Conservation (phyloP, 2,329 filamentous ascomycete species). For the Malbranchea cinnamomea region DNA sequence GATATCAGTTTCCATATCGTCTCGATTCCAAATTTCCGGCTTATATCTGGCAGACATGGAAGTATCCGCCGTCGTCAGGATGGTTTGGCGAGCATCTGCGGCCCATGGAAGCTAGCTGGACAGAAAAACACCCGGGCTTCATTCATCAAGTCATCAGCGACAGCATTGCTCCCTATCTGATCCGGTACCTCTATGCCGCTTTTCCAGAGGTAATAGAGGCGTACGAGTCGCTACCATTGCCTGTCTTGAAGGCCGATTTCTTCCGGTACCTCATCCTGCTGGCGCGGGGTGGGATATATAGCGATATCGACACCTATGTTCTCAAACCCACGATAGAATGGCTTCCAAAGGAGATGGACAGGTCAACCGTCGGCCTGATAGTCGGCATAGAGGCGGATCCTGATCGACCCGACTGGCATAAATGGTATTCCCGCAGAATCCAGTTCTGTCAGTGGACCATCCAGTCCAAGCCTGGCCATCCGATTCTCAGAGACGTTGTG, state of each 20-base stretch:
- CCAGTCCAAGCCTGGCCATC: slow-evolving; percentile 86
- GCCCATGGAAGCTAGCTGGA: slow-evolving; percentile 79
- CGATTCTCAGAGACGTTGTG: slow-evolving; percentile 76
- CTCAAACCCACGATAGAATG: slow-evolving; percentile 73
- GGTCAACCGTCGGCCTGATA: slow-evolving; percentile 66
- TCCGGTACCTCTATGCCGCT: slow-evolving; percentile 74
- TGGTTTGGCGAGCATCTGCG: slow-evolving; percentile 63
- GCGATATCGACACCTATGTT: slow-evolving; percentile 81
- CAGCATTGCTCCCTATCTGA: slow-evolving; percentile 61
- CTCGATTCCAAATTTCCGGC: slow-evolving; percentile 78
- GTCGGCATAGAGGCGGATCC: slow-evolving; percentile 95
- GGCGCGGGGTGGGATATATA: slow-evolving; percentile 69
- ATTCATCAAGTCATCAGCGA: slow-evolving; percentile 97
- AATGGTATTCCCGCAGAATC: slow-evolving; percentile 92
- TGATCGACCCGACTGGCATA: slow-evolving; percentile 76
- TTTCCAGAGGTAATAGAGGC: slow-evolving; percentile 66
- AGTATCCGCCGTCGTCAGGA: slow-evolving; percentile 60
- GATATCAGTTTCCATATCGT: slow-evolving; percentile 90
- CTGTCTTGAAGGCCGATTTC: slow-evolving; percentile 66
- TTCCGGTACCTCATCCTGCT: slow-evolving; percentile 63
- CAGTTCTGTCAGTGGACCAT: slow-evolving; percentile 99
- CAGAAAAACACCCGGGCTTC: slow-evolving; percentile 72
- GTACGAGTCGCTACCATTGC: slow-evolving; percentile 55
- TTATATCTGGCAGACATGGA: slow-evolving; percentile 99
- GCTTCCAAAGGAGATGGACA: slow-evolving; percentile 66